These are phyloP conservation scores for Sarocladium kiliense DNA, from an alignment of 2,329 filamentous ascomycete genomes.

Conservation along the genomic window DNA sequence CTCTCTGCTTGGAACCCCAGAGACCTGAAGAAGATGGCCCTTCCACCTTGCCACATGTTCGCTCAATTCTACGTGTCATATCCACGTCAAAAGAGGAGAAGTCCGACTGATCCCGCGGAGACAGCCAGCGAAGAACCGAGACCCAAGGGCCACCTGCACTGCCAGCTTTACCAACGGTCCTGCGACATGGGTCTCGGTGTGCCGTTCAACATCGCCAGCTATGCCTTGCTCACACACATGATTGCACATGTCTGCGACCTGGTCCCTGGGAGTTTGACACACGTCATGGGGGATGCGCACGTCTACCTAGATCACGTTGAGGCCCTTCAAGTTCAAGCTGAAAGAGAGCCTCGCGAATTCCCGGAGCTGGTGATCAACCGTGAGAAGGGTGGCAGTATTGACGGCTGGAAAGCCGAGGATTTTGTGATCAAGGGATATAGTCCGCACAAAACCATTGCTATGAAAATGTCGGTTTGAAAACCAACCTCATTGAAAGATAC, in stretches of 20 bases:
- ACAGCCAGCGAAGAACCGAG: conserved; percentile 37
- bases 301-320: conserved; percentile 92
- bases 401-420: conserved; percentile 85
- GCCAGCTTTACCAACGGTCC: conserved; percentile 85
- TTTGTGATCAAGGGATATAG: conserved; percentile 85
- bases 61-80: conserved; percentile 91
- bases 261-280: conserved; percentile 79
- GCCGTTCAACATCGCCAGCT: conserved; percentile 95
- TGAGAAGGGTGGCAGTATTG: conserved; percentile 68
- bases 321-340: conserved; percentile 74
- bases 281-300: conserved; percentile 98
- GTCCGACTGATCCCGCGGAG: conserved; percentile 12
- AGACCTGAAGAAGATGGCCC: conserved; percentile 80
- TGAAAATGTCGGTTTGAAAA: conserved; percentile 96
- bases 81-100: conserved; percentile 33
- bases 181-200: conserved; percentile 98
- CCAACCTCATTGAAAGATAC: conserved; percentile 9
- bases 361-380: conserved; percentile 70
- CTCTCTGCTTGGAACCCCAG: conserved; percentile 91
- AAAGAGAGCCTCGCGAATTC: conserved; percentile 74
- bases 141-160: conserved; percentile 68
- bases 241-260: conserved; percentile 81
- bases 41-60: conserved; percentile 97
- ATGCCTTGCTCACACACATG: conserved; percentile 93
- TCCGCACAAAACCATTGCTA: conserved; percentile 85